A percentile compares a stretch with the other conserved stretches of the same genome.
These are phyloP conservation scores for Nematocida ausubeli DNA, from an alignment of 371 early-diverging fungal species.

Conservation along the genomic window DNA sequence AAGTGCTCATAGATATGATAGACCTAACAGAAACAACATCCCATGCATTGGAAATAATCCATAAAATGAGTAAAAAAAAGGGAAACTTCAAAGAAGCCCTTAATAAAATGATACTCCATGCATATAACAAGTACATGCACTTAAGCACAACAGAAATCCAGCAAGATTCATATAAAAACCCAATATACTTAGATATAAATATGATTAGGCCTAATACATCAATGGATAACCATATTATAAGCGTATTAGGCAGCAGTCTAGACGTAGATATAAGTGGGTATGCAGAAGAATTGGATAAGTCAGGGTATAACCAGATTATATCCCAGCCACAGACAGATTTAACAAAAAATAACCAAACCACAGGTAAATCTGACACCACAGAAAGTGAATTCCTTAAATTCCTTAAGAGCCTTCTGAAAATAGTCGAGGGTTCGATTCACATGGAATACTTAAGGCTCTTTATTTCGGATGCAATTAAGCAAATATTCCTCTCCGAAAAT, in stretches of 20 bases:
- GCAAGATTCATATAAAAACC: slow-evolving; percentile 8
- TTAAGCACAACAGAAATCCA: not conserved
- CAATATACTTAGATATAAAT: not conserved
- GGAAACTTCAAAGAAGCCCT: slow-evolving; percentile 60
- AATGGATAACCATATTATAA: too few species aligned
- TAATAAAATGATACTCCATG: slow-evolving; percentile 53
- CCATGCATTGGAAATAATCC: slow-evolving; percentile 52
- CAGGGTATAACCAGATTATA: too few species aligned
- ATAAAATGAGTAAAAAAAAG: slow-evolving; percentile 60
- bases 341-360: not conserved
- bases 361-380: not conserved
- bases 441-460: slow-evolving; percentile 64
- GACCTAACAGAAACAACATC: slow-evolving; percentile 45
- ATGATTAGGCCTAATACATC: not conserved
- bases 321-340: too few species aligned
- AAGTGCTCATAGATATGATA: slow-evolving; percentile 58
- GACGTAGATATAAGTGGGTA: too few species aligned
- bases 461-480: slow-evolving; percentile 58
- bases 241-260: too few species aligned
- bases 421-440: slow-evolving; percentile 67
- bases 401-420: slow-evolving; percentile 44
- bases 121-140: slow-evolving; percentile 33
- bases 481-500: slow-evolving; percentile 30
- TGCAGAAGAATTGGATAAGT: too few species aligned
- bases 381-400: slow-evolving; percentile 43